Percentiles rank a stretch among this genome's conserved stretches.
Conservation (phyloP, 495 filamentous ascomycete genomes). For the Aspergillus panamensis region DNA sequence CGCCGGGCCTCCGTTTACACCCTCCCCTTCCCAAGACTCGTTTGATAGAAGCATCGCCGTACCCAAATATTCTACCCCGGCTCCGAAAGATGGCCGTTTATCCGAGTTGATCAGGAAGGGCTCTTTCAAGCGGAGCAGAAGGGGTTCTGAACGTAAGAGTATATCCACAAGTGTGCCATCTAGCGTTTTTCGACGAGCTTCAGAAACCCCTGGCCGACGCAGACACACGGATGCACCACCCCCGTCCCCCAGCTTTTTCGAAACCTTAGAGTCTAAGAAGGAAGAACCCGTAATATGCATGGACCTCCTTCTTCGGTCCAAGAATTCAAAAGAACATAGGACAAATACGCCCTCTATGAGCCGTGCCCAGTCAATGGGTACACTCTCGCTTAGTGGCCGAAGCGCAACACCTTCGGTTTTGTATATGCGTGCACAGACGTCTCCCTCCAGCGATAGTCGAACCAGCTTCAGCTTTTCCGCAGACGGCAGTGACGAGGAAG, state of each 20-base stretch:
- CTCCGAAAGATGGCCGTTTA: constrained; percentile 30
- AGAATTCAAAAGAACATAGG: constrained; percentile 14
- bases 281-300: constrained; percentile 35
- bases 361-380: constrained; percentile 8
- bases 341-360: background rate
- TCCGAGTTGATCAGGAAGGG: constrained; percentile 32
- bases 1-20: constrained; percentile 39
- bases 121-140: constrained; percentile 36
- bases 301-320: constrained; percentile 31
- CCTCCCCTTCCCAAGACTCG: constrained; percentile 27
- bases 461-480: constrained; percentile 25
- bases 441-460: constrained; percentile 24
- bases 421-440: constrained; percentile 39
- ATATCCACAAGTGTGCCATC: constrained; percentile 34
- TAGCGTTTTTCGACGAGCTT: constrained; percentile 24
- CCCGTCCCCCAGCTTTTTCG: constrained; percentile 35
- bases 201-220: constrained; percentile 26
- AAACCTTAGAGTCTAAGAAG: constrained; percentile 16
- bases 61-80: constrained; percentile 4
- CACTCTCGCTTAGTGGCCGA: constrained; percentile 15
- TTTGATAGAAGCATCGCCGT: constrained; percentile 20
- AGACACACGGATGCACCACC: constrained; percentile 43
- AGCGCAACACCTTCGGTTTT: constrained; percentile 29
- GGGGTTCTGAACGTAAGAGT: constrained; percentile 34
- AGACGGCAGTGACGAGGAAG: constrained; percentile 38